Base-by-base conservation (phyloP, 1,139 yeast genomes). In the Geotrichum carabidarum region DNA sequence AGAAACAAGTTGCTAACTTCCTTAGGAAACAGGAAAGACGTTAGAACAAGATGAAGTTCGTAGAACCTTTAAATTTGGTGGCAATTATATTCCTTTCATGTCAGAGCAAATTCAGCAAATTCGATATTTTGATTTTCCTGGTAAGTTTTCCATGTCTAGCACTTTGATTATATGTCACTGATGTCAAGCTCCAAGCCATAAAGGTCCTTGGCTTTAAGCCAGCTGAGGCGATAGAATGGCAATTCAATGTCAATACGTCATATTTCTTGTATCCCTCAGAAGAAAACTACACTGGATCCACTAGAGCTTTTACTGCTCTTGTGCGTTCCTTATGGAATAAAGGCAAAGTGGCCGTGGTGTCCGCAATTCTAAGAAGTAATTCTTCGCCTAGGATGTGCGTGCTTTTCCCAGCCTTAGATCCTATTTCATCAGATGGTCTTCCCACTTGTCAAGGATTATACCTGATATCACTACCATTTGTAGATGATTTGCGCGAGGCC, bases 131-230 rank as follows among this genome's bases (percentile, higher is more conserved):
- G 70, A 69, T 4, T 72, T 69, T 2, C 76, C 82, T 0, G 68
- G 41, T 43, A 43, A 12, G 46, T 12, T 8, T 17, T 30, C 30
- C 2, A 14, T 27, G 17, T 7, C 7, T 31, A n/a, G 8, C 36
- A 17, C 14, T 41, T 41, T n/a, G 11, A 4, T 43, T 43, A 5
- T 38, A 15, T 38, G 11, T n/a, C 43, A 38, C 14, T n/a, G 6
- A 15, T 40, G 42, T 18, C 9, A 14, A 38, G 15, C 4, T 2
- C 18, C 4, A 14, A 43, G 46, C 72, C 32, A 65, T 83, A 40
- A 79, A 81, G 57, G 69, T 91, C 1, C 62, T 90, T 8, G 95
- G 96, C 0, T 90, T 90, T 68, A 77, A 79, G 55, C 79, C 83
- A 0, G 51, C 59, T 5, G 47, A 56, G 1, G 58, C 61, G 17